Evolutionary conservation across 441 rosid genomes (phyloP).

Genomic region (Capsella rubella): DNA sequence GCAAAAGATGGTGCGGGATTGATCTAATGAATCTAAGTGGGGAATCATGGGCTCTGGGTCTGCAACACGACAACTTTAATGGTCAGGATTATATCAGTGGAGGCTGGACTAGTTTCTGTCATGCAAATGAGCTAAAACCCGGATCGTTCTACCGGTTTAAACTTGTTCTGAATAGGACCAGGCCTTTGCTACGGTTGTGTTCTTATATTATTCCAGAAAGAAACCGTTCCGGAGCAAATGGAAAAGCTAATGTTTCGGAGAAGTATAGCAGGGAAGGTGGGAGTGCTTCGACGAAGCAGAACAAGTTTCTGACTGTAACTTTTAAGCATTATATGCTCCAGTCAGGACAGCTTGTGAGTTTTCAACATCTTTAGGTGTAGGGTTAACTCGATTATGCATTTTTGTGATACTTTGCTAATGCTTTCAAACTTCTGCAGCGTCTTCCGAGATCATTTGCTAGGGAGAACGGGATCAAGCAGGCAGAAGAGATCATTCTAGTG

Average conservation of each 20-base stretch:
- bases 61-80: background rate
- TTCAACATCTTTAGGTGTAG: background rate
- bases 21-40: background rate
- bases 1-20: background rate
- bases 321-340: constrained; percentile 6
- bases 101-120: background rate
- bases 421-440: background rate
- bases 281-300: background rate
- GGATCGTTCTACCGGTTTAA: background rate
- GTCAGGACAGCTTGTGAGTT: background rate
- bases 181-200: constrained; percentile 4
- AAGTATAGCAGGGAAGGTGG: background rate
- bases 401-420: background rate
- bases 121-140: background rate
- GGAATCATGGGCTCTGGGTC: background rate
- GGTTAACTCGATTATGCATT: background rate
- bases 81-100: background rate
- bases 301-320: background rate
- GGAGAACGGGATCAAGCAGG: background rate
- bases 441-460: background rate
- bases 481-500: constrained; percentile 1
- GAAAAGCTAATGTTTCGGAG: background rate
- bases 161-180: background rate
- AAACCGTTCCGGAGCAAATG: background rate
- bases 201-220: background rate